Percentiles rank a stretch among this genome's conserved stretches.
These are phyloP conservation scores for Schizosaccharomyces versatilis DNA, from an alignment of 1,139 yeast genomes.

Conservation along the genomic window DNA sequence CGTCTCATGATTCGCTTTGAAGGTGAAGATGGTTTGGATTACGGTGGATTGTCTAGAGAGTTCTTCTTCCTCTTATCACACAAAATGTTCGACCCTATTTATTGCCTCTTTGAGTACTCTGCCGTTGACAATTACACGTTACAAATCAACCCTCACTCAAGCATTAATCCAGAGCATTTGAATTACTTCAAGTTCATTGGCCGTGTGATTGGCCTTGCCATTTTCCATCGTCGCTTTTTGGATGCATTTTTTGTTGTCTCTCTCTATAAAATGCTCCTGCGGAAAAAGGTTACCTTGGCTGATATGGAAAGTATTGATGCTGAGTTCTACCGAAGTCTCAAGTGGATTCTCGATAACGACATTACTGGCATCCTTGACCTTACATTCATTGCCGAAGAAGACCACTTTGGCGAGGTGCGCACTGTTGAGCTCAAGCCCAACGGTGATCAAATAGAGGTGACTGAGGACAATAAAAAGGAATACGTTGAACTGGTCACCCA, in stretches of 20 bases:
- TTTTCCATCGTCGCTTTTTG: conserved; percentile 88
- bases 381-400: conserved; percentile 88
- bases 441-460: conserved; percentile 74
- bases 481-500: conserved; percentile 86
- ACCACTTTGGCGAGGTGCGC: conserved; percentile 81
- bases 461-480: conserved; percentile 84
- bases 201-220: conserved; percentile 91
- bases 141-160: conserved; percentile 95
- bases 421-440: conserved; percentile 74
- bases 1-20: conserved; percentile 93
- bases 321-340: conserved; percentile 78
- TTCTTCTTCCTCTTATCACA: conserved; percentile 88
- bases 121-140: conserved; percentile 94
- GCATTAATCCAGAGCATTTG: conserved; percentile 91
- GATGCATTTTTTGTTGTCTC: conserved; percentile 98
- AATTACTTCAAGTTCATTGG: conserved; percentile 96
- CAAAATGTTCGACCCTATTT: conserved; percentile 96
- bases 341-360: conserved; percentile 89
- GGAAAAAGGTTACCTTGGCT: conserved; percentile 78
- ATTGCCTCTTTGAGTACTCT: conserved; percentile 87
- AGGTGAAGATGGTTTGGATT: conserved; percentile 97
- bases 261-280: conserved; percentile 88
- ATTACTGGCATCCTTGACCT: conserved; percentile 68
- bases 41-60: conserved; percentile 97
- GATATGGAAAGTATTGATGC: conserved; percentile 99